Percentiles rank a stretch among this genome's conserved stretches.
Conservation (phyloP, 208 protist species). For the Porcisia hertigi region DNA sequence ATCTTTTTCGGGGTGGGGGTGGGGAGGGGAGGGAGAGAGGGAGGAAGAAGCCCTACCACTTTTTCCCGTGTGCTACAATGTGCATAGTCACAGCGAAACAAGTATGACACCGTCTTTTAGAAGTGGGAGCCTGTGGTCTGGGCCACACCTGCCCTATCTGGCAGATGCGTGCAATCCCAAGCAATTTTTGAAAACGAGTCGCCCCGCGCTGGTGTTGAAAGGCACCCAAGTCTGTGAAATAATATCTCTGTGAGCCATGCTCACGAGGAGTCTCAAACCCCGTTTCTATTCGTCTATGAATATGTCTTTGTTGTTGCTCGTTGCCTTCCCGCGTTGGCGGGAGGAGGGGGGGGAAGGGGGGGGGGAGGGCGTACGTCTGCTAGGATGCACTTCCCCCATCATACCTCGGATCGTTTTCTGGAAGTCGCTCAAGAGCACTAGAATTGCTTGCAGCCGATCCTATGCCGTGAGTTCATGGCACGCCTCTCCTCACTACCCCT, state of each 20-base stretch:
- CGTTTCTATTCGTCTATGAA: neutral
- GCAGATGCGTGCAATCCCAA: neutral
- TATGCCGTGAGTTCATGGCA: neutral
- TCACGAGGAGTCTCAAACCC: neutral
- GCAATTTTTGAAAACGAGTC: neutral
- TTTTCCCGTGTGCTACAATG: neutral
- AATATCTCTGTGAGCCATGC: neutral
- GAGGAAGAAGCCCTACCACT: neutral
- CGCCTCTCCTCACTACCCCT: neutral
- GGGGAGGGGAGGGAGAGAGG: too few species aligned
- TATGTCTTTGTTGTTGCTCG: neutral
- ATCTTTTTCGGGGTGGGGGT: neutral
- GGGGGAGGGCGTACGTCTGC: neutral
- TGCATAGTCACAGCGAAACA: neutral
- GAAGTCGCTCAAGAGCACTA: neutral
- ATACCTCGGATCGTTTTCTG: neutral
- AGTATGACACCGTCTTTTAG: neutral
- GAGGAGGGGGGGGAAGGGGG: neutral
- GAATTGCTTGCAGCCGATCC: neutral
- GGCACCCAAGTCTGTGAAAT: neutral
- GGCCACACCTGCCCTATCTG: neutral
- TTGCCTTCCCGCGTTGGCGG: neutral
- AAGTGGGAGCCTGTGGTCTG: neutral
- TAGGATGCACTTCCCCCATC: neutral
- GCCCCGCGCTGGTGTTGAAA: neutral